phyloP scores from a whole-genome alignment of 148 eudicot genomes.

The Nepenthes gracilis region DNA sequence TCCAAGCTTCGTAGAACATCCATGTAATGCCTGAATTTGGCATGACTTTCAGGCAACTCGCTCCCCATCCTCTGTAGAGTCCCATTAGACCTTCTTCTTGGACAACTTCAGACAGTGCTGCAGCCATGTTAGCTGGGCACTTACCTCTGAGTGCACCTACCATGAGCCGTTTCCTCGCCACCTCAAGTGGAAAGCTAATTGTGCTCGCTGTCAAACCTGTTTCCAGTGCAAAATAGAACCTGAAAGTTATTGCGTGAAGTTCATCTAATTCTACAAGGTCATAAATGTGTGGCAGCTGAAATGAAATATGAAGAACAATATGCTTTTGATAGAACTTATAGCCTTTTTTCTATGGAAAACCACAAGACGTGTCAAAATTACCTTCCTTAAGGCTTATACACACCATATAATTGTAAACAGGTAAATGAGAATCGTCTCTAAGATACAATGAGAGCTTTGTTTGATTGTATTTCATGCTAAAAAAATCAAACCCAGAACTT shows the following conservation, averaged over 20 bases:
- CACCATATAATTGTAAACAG: too few species aligned
- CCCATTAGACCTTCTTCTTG: constrained; percentile 65
- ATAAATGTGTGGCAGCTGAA: too few species aligned
- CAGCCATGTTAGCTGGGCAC: constrained; percentile 95
- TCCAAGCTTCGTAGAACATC: constrained; percentile 77
- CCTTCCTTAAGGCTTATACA: too few species aligned
- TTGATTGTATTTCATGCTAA: too few species aligned
- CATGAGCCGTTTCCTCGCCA: constrained; percentile 93
- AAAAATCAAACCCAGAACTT: too few species aligned
- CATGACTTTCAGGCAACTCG: constrained; percentile 91
- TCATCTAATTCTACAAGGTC: too few species aligned
- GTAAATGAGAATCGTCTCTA: too few species aligned
- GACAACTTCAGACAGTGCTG: constrained; percentile 78
- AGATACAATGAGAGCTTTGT: too few species aligned
- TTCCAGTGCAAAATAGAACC: background rate
- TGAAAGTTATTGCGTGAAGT: background rate
- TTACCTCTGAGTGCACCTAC: constrained; percentile 83
- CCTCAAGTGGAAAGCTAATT: constrained; percentile 93
- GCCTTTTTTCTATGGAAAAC: too few species aligned
- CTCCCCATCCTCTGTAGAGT: constrained; percentile 95
- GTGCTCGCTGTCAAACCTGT: constrained; percentile 95
- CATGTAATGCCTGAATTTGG: constrained; percentile 89
- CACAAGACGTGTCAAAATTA: too few species aligned
- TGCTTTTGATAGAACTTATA: too few species aligned
- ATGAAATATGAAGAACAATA: too few species aligned